Base-by-base conservation (phyloP, 495 filamentous ascomycete genomes). In the Amorphotheca resinae region DNA sequence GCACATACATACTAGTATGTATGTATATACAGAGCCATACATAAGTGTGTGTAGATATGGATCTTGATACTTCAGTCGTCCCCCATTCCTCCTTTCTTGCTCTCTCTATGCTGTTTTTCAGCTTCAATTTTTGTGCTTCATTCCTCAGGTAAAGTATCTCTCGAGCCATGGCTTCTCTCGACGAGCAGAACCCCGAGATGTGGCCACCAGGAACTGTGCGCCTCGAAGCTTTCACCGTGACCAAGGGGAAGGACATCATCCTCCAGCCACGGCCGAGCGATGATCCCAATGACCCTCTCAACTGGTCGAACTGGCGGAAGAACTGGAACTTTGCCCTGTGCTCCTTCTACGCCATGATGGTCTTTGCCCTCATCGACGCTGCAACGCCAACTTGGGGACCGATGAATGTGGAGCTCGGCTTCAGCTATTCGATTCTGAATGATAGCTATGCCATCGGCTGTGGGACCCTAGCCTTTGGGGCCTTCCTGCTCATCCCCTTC, bases 401-500 rank as follows among this genome's bases (percentile, higher is more conserved):
- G 0, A 56, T 71, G 54, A 49, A 59, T 28, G 26, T 22, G 1
- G 59, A 69, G 26, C 56, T 69, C 2, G 56, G 59, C 9, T 61
- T 69, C 44, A 49, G 52, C 14, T 48, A 36, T 18, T 9, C 2
- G 2, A 54, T 51, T 14, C 47, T 72, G 2, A 70, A 67, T 26
- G 53, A 59, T 23, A 53, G 52, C 7, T 60, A 56, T 33, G 68
- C 64, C 0, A 46, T 58, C 6, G 58, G 58, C 22, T 67, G 55
- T 28, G 59, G 50, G 6, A 58, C 57, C 1, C 56, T 72, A 1
- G 62, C 59, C 0, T 28, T 70, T 12, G 64, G 65, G 4, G 60
- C 59, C 31, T 46, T 66, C 9, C 48, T 73, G 38, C 53, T 69
- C 36, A 61, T 70, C 15, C 69, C 67, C 0, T 59, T 70, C 15